A percentile compares a stretch with the other conserved stretches of the same genome.
Conservation (phyloP, 768 basidiomycete species). For the Lactarius evosmus region DNA sequence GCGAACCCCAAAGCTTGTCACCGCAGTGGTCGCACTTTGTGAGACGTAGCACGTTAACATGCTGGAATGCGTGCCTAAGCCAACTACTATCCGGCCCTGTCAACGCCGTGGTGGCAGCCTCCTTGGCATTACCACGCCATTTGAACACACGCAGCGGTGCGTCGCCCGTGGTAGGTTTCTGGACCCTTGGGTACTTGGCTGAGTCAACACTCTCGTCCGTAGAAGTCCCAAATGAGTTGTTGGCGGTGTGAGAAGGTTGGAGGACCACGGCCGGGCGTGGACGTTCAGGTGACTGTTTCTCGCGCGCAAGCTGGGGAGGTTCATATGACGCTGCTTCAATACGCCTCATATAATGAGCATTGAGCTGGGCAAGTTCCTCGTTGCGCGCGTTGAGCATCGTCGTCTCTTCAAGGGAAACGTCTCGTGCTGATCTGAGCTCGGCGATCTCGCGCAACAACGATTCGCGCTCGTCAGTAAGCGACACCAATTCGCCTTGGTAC, state of each 20-base stretch:
- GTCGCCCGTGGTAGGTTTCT: slow-evolving; percentile 40
- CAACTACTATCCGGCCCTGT: slow-evolving; percentile 29
- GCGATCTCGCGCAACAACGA: slow-evolving; percentile 72
- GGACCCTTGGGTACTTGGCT: slow-evolving; percentile 41
- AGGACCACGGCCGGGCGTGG: not conserved
- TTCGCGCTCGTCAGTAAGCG: slow-evolving; percentile 80
- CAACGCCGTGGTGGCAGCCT: slow-evolving; percentile 49
- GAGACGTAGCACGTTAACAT: slow-evolving; percentile 81
- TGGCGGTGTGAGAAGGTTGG: slow-evolving; percentile 14
- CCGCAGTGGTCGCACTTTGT: slow-evolving; percentile 93
- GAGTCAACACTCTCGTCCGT: slow-evolving; percentile 49
- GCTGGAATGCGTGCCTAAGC: slow-evolving; percentile 83
- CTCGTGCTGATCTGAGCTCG: slow-evolving; percentile 83
- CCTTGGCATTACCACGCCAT: slow-evolving; percentile 63
- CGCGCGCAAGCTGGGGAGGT: not conserved
- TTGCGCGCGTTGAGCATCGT: slow-evolving; percentile 87
- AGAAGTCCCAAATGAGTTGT: slow-evolving; percentile 18
- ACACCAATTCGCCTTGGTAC: slow-evolving; percentile 83
- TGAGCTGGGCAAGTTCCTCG: slow-evolving; percentile 87
- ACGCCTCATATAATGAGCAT: slow-evolving; percentile 75
- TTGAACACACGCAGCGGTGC: slow-evolving; percentile 43
- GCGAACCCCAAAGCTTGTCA: slow-evolving; percentile 99
- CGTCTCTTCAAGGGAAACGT: slow-evolving; percentile 88
- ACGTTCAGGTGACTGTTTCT: slow-evolving; percentile 20
- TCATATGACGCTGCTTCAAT: slow-evolving; percentile 47